Evolutionary conservation across 2,329 filamentous ascomycete genomes (phyloP), one percentile per base, ranked within the genome.

Genomic region (Curvularia eragrostidis): DNA sequence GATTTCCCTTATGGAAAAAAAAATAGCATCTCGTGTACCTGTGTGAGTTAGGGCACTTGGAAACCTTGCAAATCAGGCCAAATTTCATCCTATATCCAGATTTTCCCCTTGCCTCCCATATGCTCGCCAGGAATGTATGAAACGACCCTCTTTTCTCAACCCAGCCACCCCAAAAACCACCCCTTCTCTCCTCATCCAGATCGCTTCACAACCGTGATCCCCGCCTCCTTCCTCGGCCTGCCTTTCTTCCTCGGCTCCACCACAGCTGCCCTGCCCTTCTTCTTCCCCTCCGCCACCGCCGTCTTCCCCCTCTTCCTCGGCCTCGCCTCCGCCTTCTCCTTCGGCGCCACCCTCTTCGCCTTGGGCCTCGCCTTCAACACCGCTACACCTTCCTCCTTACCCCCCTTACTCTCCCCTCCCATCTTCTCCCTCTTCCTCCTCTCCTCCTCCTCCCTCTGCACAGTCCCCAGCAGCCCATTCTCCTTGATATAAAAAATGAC

Each of bases 401-500:
- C 56, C 53, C 48, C 26, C 47, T 36, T 58, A 48, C 4, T 26
- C 46, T 38, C 53, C 52, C 42, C 2, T 26, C 54, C 18, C 53
- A 30, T 54, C 58, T 24, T 30, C 44, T 5, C 21, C 32, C 8
- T 63, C 38, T 69, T 71, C 7, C 66, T 64, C 1, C 39, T 53
- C 26, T 61, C 53, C 26, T 41, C 59, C 44, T 0, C 52, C 46
- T n/a, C n/a, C n/a, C n/a, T n/a, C n/a, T n/a, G n/a, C n/a, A n/a
- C n/a, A n/a, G n/a, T n/a, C n/a, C 47, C 44, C 13, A 65, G 1
- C 1, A 73, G 15, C 3, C 71, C 71, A 44, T 74, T 41, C 48
- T 74, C 62, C 47, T 73, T 71, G 44, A 76, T 61, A 19, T 66
- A 70, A 48, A 66, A 69, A 5, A 74, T 66, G 1, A 73, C 30